Conservation (phyloP, 495 filamentous ascomycete genomes). For the Saxophila tyrrhenica region DNA sequence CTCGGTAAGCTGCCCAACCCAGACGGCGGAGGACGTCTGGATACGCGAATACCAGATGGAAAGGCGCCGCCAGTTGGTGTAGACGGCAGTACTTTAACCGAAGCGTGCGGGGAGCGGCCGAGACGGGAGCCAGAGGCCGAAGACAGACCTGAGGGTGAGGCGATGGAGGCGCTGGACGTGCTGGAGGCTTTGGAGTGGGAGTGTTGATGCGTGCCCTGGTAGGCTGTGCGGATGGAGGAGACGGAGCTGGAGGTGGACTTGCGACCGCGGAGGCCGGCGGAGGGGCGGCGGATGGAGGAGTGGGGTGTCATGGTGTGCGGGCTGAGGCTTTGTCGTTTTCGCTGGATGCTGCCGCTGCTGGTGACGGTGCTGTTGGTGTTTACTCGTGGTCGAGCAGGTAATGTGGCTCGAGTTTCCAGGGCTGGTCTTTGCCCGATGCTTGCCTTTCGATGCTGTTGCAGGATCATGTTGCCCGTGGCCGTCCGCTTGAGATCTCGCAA, state of each 20-base stretch:
- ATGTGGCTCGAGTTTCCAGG: constrained; percentile 20
- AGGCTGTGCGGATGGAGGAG: constrained; percentile 79
- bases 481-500: constrained; percentile 12
- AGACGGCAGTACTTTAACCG: constrained; percentile 86
- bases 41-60: constrained; percentile 77
- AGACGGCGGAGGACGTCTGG: constrained; percentile 41
- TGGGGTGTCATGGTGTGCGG: constrained; percentile 82
- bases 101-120: constrained; percentile 67
- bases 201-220: constrained; percentile 54
- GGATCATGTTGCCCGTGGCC: constrained; percentile 12
- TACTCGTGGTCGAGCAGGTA: constrained; percentile 24
- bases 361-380: constrained; percentile 27
- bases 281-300: constrained; percentile 65
- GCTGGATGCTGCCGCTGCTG: constrained; percentile 22
- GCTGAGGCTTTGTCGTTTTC: constrained; percentile 73
- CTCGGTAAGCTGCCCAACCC: constrained; percentile 29
- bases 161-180: constrained; percentile 59
- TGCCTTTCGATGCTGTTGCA: constrained; percentile 14
- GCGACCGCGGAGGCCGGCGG: constrained; percentile 69
- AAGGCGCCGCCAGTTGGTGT: constrained; percentile 68
- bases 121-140: constrained; percentile 24
- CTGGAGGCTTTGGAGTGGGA: constrained; percentile 90
- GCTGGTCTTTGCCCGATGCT: constrained; percentile 21
- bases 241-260: constrained; percentile 96
- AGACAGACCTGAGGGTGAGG: constrained; percentile 48